A percentile compares a stretch with the other conserved stretches of the same genome.
Conservation (phyloP, 257 asterid genomes). For the Cruciata laevipes region DNA sequence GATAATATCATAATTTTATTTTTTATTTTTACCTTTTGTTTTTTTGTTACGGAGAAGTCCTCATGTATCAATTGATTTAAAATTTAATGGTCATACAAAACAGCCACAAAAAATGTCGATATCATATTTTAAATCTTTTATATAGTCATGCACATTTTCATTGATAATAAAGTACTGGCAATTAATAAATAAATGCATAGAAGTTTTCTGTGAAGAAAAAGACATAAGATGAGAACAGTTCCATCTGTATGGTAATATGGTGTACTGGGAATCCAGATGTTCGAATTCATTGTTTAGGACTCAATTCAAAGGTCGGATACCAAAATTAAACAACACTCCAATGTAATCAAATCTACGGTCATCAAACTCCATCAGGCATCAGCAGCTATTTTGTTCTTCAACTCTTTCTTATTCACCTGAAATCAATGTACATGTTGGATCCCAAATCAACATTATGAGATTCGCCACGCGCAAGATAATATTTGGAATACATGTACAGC, state of each 20-base stretch:
- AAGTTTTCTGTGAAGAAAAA: too few relatives aligned
- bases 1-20: background rate
- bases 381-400: conserved; percentile 48
- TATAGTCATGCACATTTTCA: too few relatives aligned
- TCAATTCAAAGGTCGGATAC: background rate
- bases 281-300: background rate
- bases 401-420: conserved; percentile 85
- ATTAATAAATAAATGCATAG: too few relatives aligned
- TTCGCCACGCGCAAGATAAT: background rate
- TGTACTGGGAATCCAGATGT: background rate
- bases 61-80: too few relatives aligned
- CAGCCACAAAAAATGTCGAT: background rate
- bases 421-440: conserved; percentile 7
- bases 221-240: too few relatives aligned
- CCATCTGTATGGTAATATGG: too few relatives aligned
- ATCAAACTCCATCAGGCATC: background rate
- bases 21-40: too few relatives aligned
- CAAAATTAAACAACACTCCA: background rate
- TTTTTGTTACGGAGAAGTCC: too few relatives aligned
- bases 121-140: background rate
- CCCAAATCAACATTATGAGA: background rate
- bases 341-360: too few relatives aligned
- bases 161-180: too few relatives aligned
- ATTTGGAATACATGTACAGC: background rate
- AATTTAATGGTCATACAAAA: background rate